These are phyloP conservation scores for Tetrahymena malaccensis DNA, from an alignment of 73 alveolate species.

Conservation along the genomic window DNA sequence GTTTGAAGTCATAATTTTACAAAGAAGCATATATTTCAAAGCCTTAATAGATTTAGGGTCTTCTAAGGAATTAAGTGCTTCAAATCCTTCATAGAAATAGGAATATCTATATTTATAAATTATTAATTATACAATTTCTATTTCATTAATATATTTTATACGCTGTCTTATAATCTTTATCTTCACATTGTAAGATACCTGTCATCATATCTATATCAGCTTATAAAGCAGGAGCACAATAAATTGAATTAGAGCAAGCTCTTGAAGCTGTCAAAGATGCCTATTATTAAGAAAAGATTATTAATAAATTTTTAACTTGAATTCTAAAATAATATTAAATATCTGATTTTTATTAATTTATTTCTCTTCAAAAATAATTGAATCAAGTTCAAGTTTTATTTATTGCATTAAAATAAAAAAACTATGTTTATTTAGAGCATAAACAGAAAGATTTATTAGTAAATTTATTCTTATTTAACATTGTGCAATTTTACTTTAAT, in stretches of 20 bases:
- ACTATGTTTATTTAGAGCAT: neutral
- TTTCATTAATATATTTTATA: neutral
- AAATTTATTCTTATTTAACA: no score
- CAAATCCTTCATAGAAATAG: constrained; percentile 88
- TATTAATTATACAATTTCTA: neutral
- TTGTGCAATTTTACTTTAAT: no score
- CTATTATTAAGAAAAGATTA: constrained; percentile 4
- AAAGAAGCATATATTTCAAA: constrained; percentile 78
- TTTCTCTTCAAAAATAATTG: no score
- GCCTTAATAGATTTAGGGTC: constrained; percentile 66
- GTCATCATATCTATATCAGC: constrained; percentile 92
- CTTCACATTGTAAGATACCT: constrained; percentile 86
- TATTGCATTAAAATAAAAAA: no score
- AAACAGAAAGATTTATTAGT: no score
- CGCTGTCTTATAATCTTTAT: constrained; percentile 86
- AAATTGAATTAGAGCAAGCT: constrained; percentile 79
- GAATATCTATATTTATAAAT: constrained; percentile 44
- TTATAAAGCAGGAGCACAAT: constrained; percentile 80
- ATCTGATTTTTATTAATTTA: no score
- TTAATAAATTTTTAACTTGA: no score
- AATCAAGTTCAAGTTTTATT: no score
- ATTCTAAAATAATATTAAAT: no score
- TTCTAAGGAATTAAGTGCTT: constrained; percentile 71
- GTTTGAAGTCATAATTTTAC: constrained; percentile 76
- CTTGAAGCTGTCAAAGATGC: constrained; percentile 91